phyloP scores from a whole-genome alignment of 495 filamentous ascomycete species.

The Thozetella sp. region DNA sequence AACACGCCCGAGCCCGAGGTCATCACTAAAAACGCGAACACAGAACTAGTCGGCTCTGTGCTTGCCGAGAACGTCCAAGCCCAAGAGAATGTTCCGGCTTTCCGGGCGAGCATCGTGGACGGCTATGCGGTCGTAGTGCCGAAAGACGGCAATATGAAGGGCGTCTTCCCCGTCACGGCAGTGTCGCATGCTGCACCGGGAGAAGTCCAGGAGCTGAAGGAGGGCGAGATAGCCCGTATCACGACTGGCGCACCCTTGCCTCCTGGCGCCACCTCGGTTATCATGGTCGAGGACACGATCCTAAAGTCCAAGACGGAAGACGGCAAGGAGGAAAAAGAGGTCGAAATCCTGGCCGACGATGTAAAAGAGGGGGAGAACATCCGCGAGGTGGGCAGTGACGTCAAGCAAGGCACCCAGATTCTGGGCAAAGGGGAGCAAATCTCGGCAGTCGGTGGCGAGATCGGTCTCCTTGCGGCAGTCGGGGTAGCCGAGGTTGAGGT shows the following conservation, averaged over 20 bases:
- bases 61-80: slow-evolving; percentile 84
- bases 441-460: slow-evolving; percentile 83
- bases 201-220: slow-evolving; percentile 57
- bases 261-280: slow-evolving; percentile 83
- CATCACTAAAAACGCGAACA: slow-evolving; percentile 59
- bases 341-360: slow-evolving; percentile 81
- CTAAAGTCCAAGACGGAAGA: slow-evolving; percentile 74
- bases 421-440: slow-evolving; percentile 77
- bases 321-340: slow-evolving; percentile 79
- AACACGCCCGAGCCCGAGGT: slow-evolving; percentile 64
- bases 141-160: slow-evolving; percentile 63
- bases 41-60: slow-evolving; percentile 69
- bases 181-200: slow-evolving; percentile 82
- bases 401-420: slow-evolving; percentile 66
- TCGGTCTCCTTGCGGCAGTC: slow-evolving; percentile 85
- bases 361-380: slow-evolving; percentile 84
- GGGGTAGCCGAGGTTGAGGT: slow-evolving; percentile 73
- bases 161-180: slow-evolving; percentile 82
- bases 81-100: slow-evolving; percentile 84
- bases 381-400: slow-evolving; percentile 88
- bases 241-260: slow-evolving; percentile 95
- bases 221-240: slow-evolving; percentile 82
- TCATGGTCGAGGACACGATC: slow-evolving; percentile 96
- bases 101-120: slow-evolving; percentile 94
- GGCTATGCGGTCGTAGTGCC: slow-evolving; percentile 83